These are phyloP conservation scores for Beauveria scarabaeidicola DNA, from an alignment of 2,329 filamentous ascomycete species.

Conservation along the genomic window DNA sequence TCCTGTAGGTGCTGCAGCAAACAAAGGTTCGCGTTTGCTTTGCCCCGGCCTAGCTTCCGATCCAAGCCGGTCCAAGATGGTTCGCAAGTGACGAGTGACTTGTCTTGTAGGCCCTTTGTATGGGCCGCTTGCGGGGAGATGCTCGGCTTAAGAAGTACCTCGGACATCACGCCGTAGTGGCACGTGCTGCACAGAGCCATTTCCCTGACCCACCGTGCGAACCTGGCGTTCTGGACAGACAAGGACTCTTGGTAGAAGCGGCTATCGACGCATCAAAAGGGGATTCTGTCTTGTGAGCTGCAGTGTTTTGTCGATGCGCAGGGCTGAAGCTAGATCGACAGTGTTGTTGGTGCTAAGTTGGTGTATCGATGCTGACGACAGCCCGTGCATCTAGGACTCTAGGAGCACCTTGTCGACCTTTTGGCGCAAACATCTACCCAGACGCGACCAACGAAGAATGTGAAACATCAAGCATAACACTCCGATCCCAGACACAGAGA, in stretches of 20 bases:
- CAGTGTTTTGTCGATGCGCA: background rate
- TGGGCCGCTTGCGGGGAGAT: background rate
- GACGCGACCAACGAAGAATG: background rate
- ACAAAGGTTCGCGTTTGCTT: background rate
- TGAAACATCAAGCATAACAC: background rate
- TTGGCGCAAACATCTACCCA: too few relatives aligned
- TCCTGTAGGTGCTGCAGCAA: background rate
- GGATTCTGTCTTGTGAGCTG: background rate
- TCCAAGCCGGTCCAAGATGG: background rate
- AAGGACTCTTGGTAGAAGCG: background rate
- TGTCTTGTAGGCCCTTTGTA: background rate
- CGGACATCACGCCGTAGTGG: conserved; percentile 5
- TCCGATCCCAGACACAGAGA: too few relatives aligned
- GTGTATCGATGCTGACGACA: background rate
- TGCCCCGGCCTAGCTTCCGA: background rate
- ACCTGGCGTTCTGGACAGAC: background rate
- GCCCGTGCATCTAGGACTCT: background rate
- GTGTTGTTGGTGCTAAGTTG: background rate
- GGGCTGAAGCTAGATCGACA: background rate
- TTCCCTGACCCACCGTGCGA: background rate
- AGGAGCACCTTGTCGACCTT: too few relatives aligned
- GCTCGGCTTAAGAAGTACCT: conserved; percentile 11
- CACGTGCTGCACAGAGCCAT: conserved; percentile 1
- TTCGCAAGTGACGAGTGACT: background rate
- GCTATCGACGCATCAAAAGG: conserved; percentile 9